Evolutionary conservation across 768 basidiomycete genomes (phyloP).

Genomic region (Amanita exitialis): DNA sequence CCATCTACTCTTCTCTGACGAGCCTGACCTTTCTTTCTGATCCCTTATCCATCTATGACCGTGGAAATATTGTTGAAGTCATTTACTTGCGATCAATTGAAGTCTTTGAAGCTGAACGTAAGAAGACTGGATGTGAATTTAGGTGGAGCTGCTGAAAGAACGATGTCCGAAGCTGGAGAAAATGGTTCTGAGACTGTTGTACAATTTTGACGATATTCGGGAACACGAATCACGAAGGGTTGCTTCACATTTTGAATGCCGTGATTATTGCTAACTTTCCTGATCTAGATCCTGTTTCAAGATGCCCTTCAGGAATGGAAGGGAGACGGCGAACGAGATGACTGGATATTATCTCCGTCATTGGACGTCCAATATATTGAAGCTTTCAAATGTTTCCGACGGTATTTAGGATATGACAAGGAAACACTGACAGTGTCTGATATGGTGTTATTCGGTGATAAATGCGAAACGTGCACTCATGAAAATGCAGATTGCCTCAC

Average conservation of each 20-base stretch:
- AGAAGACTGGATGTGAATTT: background rate
- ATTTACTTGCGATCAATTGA: background rate
- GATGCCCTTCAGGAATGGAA: background rate
- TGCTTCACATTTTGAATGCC: background rate
- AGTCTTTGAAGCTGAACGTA: background rate
- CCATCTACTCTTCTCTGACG: background rate
- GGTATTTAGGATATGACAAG: background rate
- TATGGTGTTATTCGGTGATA: background rate
- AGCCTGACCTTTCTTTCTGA: conserved; percentile 1
- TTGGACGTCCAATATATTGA: background rate
- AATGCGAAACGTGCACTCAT: background rate
- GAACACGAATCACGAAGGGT: background rate
- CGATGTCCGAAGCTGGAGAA: background rate
- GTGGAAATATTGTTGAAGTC: background rate
- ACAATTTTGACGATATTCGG: background rate
- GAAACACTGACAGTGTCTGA: background rate
- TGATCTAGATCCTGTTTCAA: background rate
- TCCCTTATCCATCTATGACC: background rate
- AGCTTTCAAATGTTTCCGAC: background rate
- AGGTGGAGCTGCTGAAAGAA: background rate
- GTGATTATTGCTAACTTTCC: background rate
- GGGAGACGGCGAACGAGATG: background rate
- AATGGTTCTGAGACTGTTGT: background rate
- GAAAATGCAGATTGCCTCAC: background rate
- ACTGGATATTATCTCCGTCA: background rate